Evolutionary conservation across 1,139 yeast species (phyloP).

Genomic region (Suhomyces chickasaworum): DNA sequence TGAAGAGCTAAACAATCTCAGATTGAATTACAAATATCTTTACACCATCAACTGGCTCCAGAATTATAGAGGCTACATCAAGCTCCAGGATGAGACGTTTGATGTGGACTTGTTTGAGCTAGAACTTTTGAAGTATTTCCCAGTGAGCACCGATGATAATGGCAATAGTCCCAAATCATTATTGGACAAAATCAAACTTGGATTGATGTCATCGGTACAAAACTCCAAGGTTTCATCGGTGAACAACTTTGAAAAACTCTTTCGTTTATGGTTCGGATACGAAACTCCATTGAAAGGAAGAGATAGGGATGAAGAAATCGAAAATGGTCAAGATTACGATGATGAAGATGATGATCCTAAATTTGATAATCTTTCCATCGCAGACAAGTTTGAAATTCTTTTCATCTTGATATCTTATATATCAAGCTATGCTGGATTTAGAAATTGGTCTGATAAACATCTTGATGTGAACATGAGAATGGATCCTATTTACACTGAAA

Average conservation of each 20-base stretch:
- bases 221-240: slow-evolving; percentile 31
- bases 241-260: slow-evolving; percentile 48
- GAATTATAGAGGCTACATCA: slow-evolving; percentile 45
- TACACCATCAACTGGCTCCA: slow-evolving; percentile 56
- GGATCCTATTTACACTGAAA: slow-evolving; percentile 23
- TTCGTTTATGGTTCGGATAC: slow-evolving; percentile 46
- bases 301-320: slow-evolving; percentile 31
- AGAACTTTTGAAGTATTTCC: slow-evolving; percentile 45
- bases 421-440: slow-evolving; percentile 38
- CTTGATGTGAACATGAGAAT: slow-evolving; percentile 37
- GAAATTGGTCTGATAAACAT: slow-evolving; percentile 46
- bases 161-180: slow-evolving; percentile 24
- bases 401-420: slow-evolving; percentile 44
- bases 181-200: slow-evolving; percentile 42
- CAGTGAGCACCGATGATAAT: slow-evolving; percentile 12
- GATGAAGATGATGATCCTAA: slow-evolving; percentile 19
- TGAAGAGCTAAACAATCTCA: slow-evolving; percentile 20
- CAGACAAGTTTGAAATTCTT: slow-evolving; percentile 50
- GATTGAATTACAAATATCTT: slow-evolving; percentile 39
- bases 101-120: slow-evolving; percentile 59
- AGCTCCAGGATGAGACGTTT: slow-evolving; percentile 48
- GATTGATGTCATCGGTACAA: slow-evolving; percentile 40
- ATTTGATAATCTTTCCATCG: slow-evolving; percentile 42
- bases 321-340: slow-evolving; percentile 12
- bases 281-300: slow-evolving; percentile 41